Evolutionary conservation across 306 rosid genomes (phyloP).

Genomic region (Cucumis hystrix): DNA sequence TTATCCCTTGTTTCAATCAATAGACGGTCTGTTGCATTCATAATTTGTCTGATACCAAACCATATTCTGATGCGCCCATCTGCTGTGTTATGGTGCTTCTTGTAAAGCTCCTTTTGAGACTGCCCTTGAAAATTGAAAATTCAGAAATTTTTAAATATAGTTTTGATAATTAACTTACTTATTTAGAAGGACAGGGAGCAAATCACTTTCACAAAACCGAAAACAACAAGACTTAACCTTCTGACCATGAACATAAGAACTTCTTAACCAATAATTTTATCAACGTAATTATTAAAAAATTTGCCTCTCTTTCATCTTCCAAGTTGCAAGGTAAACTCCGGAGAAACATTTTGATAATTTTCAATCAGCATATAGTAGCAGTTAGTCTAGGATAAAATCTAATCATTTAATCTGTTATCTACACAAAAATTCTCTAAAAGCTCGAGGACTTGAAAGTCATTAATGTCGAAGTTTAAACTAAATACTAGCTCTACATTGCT

Average conservation of each 20-base stretch:
- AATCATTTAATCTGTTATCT: background rate
- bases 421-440: background rate
- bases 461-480: background rate
- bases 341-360: background rate
- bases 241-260: background rate
- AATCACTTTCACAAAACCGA: background rate
- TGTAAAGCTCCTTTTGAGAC: slow-evolving; percentile 61
- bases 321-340: background rate
- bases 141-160: background rate
- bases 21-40: slow-evolving; percentile 61
- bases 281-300: background rate
- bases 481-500: background rate
- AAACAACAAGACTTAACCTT: background rate
- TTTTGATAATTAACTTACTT: background rate
- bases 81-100: slow-evolving; percentile 55
- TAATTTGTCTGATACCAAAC: slow-evolving; percentile 81
- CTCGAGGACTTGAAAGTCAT: background rate
- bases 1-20: slow-evolving; percentile 52
- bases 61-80: slow-evolving; percentile 78
- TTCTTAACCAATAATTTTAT: background rate
- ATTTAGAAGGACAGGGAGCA: background rate
- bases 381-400: background rate
- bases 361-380: background rate
- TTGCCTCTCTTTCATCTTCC: background rate
- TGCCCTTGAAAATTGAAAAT: slow-evolving; percentile 8